Base-by-base conservation (phyloP, 179 eudicot species). In the Drosera spatulata region DNA sequence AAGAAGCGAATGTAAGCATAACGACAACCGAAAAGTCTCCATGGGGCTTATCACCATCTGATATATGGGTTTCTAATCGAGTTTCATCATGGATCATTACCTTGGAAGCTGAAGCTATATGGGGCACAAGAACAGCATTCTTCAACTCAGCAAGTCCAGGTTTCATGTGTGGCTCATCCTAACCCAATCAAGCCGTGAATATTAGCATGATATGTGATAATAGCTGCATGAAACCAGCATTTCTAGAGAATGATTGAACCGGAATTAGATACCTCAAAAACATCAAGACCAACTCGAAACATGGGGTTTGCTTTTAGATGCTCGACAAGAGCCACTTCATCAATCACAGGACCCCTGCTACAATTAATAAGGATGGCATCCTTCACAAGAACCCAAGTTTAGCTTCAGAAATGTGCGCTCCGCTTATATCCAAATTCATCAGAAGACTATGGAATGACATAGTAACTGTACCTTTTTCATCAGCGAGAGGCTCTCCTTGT, bases 251-350 rank as follows among this genome's bases (percentile, higher is more conserved):
- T 22, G 33, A 22, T 22, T 22, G 33, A 9, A 15, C 7, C 5
- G 6, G 39, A 37, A 14, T 53, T 15, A 4, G 57, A 61, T 75
- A 91, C 97, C 96, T 93, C 99, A 62, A 86, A 93, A 53, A 93
- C 99, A 64, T 93, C 99, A 70, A 88, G 95, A 66, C 96, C 99
- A 73, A 89, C 99, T 72, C 96, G 84, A 70, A 93, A 93, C 99
- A 89, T 93, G 59, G 99, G 96, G 71, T 93, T 93, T 45, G 56
- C 81, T 76, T 68, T 87, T 67, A 93, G 73, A 75, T 93, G 96
- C 68, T 89, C 94, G 40, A 93, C 96, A 52, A 93, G 95, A 71
- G 99, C 96, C 12, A 59, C 88, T 79, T 93, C 99, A 70, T 93
- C 96, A 67, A 89, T 65, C 56, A 93, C 99, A 33, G 95, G 96